Conservation (phyloP, 768 basidiomycete species). For the Amanita exitialis region DNA sequence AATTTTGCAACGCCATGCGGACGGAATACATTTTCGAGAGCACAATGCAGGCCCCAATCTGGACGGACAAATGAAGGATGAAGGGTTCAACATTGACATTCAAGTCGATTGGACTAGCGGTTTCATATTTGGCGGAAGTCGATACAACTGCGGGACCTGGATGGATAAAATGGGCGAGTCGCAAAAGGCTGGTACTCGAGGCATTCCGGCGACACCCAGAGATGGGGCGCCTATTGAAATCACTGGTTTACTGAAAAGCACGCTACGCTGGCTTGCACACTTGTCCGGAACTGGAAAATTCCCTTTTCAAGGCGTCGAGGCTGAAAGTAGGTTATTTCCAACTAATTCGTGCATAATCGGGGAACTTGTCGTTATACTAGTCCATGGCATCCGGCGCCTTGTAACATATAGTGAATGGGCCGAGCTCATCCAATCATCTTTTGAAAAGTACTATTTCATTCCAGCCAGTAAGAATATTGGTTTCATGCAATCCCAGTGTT, state of each 20-base stretch:
- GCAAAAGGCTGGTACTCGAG: conserved; percentile 84
- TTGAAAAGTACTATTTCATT: conserved; percentile 88
- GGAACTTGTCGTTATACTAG: conserved; percentile 25
- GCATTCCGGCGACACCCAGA: conserved; percentile 90
- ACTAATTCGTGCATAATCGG: not conserved
- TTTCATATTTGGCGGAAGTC: conserved; percentile 79
- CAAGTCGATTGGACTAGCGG: conserved; percentile 96
- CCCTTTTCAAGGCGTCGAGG: conserved; percentile 85
- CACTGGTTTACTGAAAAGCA: conserved; percentile 86
- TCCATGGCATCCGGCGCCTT: conserved; percentile 53
- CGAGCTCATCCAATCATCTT: conserved; percentile 72
- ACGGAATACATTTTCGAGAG: conserved; percentile 90
- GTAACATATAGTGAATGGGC: conserved; percentile 91
- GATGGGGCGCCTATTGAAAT: conserved; percentile 97
- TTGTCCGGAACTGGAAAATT: conserved; percentile 59
- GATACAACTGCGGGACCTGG: conserved; percentile 87
- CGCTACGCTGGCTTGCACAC: conserved; percentile 78
- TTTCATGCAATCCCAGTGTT: not conserved
- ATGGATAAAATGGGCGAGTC: conserved; percentile 99
- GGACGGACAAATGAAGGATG: conserved; percentile 93
- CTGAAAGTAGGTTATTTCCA: conserved; percentile 44
- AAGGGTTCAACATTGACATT: conserved; percentile 90
- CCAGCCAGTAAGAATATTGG: conserved; percentile 48
- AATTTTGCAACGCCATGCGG: conserved; percentile 87
- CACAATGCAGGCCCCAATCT: conserved; percentile 94